A percentile compares a stretch with the other conserved stretches of the same genome.
phyloP scores from a whole-genome alignment of 2,329 filamentous ascomycete genomes.

The Fusarium pseudonygamai region DNA sequence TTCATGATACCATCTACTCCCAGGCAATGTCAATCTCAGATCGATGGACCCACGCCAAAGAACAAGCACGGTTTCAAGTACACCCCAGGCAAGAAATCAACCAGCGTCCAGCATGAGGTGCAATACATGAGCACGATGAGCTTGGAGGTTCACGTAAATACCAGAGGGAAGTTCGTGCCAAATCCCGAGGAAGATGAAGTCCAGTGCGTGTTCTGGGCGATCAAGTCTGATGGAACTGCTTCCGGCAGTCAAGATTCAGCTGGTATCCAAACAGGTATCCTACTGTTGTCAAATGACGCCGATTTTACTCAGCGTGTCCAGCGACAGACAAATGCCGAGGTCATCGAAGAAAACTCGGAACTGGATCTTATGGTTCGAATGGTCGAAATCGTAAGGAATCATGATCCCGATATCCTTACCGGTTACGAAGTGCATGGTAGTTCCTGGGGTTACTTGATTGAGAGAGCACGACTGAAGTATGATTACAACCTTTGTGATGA shows the following conservation, averaged over 20 bases:
- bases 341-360: slow-evolving; percentile 81
- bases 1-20: slow-evolving; percentile 37
- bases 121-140: slow-evolving; percentile 99
- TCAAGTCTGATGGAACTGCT: slow-evolving; percentile 77
- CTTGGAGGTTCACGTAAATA: slow-evolving; percentile 91
- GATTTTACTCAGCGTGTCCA: slow-evolving; percentile 68
- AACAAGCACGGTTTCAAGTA: slow-evolving; percentile 87
- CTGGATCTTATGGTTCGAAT: slow-evolving; percentile 86
- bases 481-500: slow-evolving; percentile 93
- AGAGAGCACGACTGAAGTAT: slow-evolving; percentile 85
- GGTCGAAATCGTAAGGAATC: slow-evolving; percentile 82
- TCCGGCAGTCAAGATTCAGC: slow-evolving; percentile 57
- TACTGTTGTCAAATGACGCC: slow-evolving; percentile 74
- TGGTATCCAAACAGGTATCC: slow-evolving; percentile 72
- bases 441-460: slow-evolving; percentile 96
- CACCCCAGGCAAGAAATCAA: slow-evolving; percentile 77
- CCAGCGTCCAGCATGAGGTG: slow-evolving; percentile 81
- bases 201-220: slow-evolving; percentile 87
- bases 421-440: slow-evolving; percentile 94
- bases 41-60: slow-evolving; percentile 86
- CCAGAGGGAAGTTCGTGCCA: slow-evolving; percentile 79
- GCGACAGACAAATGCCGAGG: slow-evolving; percentile 68
- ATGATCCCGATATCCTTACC: slow-evolving; percentile 92
- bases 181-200: slow-evolving; percentile 93
- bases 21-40: slow-evolving; percentile 74